phyloP scores from a whole-genome alignment of 192 early-diverging fungal species.

The Podila minutissima region DNA sequence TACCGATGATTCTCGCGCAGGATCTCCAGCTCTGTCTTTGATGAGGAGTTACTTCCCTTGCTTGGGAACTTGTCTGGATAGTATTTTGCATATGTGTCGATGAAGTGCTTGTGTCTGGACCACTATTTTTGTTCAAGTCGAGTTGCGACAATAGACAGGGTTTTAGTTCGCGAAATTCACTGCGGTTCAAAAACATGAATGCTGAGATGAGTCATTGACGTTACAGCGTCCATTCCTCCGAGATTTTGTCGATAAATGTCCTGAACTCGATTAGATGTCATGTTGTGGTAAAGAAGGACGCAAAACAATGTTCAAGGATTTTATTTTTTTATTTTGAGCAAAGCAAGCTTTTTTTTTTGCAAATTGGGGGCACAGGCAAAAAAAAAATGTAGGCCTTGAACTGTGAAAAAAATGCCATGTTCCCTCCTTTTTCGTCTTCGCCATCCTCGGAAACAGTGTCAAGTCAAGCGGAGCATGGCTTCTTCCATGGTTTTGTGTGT shows the following conservation, averaged over 20 bases:
- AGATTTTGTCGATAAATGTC: slow-evolving; percentile 52
- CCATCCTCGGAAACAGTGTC: too few species aligned
- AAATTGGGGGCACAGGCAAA: too few species aligned
- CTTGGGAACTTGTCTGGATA: slow-evolving; percentile 27
- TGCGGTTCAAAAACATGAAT: not conserved
- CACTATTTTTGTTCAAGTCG: slow-evolving; percentile 41
- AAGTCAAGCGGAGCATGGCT: not conserved
- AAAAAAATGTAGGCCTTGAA: too few species aligned
- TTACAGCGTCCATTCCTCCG: slow-evolving; percentile 57
- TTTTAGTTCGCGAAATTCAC: not conserved
- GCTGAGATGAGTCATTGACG: too few species aligned
- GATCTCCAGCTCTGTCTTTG: slow-evolving; percentile 73
- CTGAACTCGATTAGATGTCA: slow-evolving; percentile 1
- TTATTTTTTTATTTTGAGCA: too few species aligned
- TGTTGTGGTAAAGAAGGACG: not conserved
- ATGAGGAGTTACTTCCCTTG: not conserved
- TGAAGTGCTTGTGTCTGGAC: slow-evolving; percentile 65
- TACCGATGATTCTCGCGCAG: slow-evolving; percentile 77
- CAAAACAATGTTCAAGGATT: too few species aligned
- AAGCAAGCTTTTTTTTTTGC: too few species aligned
- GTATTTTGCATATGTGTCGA: slow-evolving; percentile 64
- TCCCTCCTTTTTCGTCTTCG: too few species aligned
- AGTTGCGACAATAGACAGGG: not conserved
- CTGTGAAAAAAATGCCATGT: too few species aligned
- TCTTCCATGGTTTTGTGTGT: not conserved